Evolutionary conservation across 306 rosid species (phyloP).

Genomic region (Prunus armeniaca): DNA sequence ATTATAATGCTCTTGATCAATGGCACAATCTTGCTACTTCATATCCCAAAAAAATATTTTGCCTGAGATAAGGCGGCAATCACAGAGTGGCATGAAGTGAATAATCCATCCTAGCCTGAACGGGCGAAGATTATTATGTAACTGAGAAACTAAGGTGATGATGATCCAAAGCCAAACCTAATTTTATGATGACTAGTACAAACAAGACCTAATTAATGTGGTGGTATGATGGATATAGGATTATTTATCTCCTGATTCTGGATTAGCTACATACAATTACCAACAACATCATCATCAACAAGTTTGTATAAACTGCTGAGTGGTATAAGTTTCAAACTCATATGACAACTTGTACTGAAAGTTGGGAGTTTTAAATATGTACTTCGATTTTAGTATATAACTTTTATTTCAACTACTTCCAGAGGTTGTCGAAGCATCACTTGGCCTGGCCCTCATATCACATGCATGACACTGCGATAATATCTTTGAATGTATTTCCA

Average conservation of each 20-base stretch:
- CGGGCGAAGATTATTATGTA: conserved; percentile 24
- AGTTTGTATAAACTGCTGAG: not conserved
- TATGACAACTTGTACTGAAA: too few relatives aligned
- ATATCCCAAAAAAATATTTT: too few relatives aligned
- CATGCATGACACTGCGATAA: too few relatives aligned
- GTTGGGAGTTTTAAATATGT: too few relatives aligned
- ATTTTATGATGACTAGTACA: not conserved
- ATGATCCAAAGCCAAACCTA: not conserved
- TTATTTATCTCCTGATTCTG: not conserved
- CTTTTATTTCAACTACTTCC: too few relatives aligned
- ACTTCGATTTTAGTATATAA: too few relatives aligned
- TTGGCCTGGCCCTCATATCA: too few relatives aligned
- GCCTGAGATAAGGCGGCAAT: conserved; percentile 84
- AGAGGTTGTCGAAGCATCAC: too few relatives aligned
- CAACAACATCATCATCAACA: not conserved
- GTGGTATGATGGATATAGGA: not conserved
- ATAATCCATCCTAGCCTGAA: conserved; percentile 97
- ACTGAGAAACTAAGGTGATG: conserved; percentile 9
- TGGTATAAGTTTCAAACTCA: not conserved
- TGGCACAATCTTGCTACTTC: conserved; percentile 21
- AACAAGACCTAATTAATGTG: not conserved
- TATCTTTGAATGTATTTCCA: too few relatives aligned
- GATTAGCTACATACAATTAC: not conserved
- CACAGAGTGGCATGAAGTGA: conserved; percentile 94
- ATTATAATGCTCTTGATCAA: conserved; percentile 70